Base-by-base conservation (phyloP, 2,329 filamentous ascomycete species). In the Ophiostoma pallidulum region DNA sequence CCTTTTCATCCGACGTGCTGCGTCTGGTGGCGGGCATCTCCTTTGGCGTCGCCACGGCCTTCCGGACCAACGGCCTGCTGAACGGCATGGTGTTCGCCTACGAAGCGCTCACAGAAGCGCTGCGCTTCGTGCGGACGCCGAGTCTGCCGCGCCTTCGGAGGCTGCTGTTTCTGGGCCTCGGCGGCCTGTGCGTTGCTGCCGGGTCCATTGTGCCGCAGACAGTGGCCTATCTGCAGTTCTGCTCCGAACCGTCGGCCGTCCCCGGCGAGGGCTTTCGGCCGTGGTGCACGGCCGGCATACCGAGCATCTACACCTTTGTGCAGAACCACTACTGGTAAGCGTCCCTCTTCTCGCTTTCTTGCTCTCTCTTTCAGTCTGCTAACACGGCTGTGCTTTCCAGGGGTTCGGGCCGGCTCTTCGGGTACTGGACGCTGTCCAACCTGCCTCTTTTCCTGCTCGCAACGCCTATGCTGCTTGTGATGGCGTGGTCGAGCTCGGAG, bases 221-320 rank as follows among this genome's bases (percentile, higher is more conserved):
- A 41, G 57, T 84, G 31, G 90, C 90, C 2, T 96, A 87, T 64
- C 62, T 64, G 43, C 74, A 78, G 35, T 96, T 83, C 62, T 95
- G 88, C 58, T 51, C 55, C 32, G 49, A 52, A 22, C 54, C 60
- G 16, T 58, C 60, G 8, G 51, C 48, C 7, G 35, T 53, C 8
- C 52, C 50, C 0, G 46, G 46, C 37, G 56, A 57, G 8, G 59
- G 58, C 33, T 51, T 68, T 46, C 70, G 86, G 48, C 76, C 80
- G 4, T 98, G 92, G 92, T 98, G 92, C 62, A 61, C 64, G 18
- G 72, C 69, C 16, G 62, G 66, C n/a, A 53, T 90, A 12, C 92
- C 92, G 4, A 94, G 88, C 62, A 90, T 98, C 51, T 97, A 94
- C 65, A 75, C 80, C 0, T 97, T 85, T 71, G 91, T 97, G 2